These are phyloP conservation scores for Epichloe sp. DNA, from an alignment of 2,329 filamentous ascomycete genomes.

Conservation along the genomic window DNA sequence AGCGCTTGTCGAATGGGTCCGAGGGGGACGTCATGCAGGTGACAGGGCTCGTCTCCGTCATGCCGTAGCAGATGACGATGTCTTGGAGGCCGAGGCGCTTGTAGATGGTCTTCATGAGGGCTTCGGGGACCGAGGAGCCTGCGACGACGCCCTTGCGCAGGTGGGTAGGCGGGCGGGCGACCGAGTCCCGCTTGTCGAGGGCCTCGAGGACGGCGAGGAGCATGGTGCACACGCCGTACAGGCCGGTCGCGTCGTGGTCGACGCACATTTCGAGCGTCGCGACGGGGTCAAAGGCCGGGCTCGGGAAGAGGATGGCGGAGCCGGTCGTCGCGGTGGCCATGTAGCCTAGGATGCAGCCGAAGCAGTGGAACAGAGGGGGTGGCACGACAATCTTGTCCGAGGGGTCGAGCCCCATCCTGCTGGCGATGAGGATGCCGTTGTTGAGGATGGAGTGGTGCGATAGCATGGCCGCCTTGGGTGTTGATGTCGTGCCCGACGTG, in stretches of 20 bases:
- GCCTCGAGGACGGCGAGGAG: slow-evolving; percentile 77
- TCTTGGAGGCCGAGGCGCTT: slow-evolving; percentile 62
- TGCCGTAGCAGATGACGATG: slow-evolving; percentile 88
- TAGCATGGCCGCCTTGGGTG: slow-evolving; percentile 84
- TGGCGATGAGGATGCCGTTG: slow-evolving; percentile 74
- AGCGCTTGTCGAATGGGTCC: slow-evolving; percentile 61
- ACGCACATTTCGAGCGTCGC: slow-evolving; percentile 50
- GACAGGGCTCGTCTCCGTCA: slow-evolving; percentile 80
- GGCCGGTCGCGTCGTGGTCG: slow-evolving; percentile 42
- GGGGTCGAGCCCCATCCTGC: slow-evolving; percentile 67
- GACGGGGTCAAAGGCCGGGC: slow-evolving; percentile 71
- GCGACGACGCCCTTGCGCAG: slow-evolving; percentile 86
- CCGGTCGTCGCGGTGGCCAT: slow-evolving; percentile 83
- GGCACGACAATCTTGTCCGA: slow-evolving; percentile 71
- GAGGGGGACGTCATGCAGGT: slow-evolving; percentile 69
- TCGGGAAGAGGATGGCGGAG: slow-evolving; percentile 70
- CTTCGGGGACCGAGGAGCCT: slow-evolving; percentile 70
- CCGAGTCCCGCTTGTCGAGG: slow-evolving; percentile 34
- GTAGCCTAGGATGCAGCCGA: slow-evolving; percentile 83
- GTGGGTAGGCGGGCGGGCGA: slow-evolving; percentile 11
- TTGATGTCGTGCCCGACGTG: slow-evolving; percentile 85
- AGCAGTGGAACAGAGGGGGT: slow-evolving; percentile 85
- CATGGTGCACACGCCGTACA: slow-evolving; percentile 94
- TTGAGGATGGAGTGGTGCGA: slow-evolving; percentile 81
- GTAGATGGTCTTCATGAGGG: slow-evolving; percentile 68